These are phyloP conservation scores for Penicillium maclennaniae DNA, from an alignment of 495 filamentous ascomycete genomes.

Conservation along the genomic window DNA sequence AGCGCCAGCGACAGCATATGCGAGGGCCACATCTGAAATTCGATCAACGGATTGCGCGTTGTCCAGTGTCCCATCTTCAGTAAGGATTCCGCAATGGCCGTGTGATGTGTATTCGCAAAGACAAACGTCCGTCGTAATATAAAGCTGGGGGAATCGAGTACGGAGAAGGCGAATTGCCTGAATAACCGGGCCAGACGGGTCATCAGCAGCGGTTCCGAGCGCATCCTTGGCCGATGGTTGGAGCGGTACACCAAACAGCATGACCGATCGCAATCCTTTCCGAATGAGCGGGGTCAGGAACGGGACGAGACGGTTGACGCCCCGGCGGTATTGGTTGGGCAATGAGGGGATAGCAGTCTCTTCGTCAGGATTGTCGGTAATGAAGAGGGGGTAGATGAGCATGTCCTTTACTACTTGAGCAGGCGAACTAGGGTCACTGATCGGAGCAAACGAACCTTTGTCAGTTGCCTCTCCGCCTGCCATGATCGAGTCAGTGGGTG, in stretches of 20 bases:
- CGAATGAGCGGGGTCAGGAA: constrained; percentile 81
- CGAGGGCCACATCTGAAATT: constrained; percentile 86
- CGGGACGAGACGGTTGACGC: constrained; percentile 78
- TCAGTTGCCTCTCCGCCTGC: constrained; percentile 96
- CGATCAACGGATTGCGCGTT: constrained; percentile 88
- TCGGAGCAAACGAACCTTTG: constrained; percentile 62
- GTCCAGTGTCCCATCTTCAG: constrained; percentile 88
- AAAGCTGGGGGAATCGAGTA: constrained; percentile 78
- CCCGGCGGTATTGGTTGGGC: constrained; percentile 80
- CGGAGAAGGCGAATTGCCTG: constrained; percentile 76
- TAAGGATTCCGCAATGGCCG: constrained; percentile 92
- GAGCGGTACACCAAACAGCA: constrained; percentile 91
- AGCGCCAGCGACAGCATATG: constrained; percentile 88
- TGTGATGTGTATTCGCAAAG: constrained; percentile 99
- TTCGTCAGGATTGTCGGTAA: constrained; percentile 90
- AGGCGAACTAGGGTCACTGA: neutral
- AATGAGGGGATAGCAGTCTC: constrained; percentile 86
- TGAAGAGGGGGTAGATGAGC: constrained; percentile 96
- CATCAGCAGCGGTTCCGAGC: constrained; percentile 88
- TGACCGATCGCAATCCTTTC: constrained; percentile 87
- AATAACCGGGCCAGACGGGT: constrained; percentile 89
- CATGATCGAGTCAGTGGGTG: constrained; percentile 87
- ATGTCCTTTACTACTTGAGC: constrained; percentile 57
- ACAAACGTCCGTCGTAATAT: constrained; percentile 88
- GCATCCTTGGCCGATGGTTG: constrained; percentile 78